phyloP scores from a whole-genome alignment of 371 early-diverging fungal genomes.

The Mortierella sp. region DNA sequence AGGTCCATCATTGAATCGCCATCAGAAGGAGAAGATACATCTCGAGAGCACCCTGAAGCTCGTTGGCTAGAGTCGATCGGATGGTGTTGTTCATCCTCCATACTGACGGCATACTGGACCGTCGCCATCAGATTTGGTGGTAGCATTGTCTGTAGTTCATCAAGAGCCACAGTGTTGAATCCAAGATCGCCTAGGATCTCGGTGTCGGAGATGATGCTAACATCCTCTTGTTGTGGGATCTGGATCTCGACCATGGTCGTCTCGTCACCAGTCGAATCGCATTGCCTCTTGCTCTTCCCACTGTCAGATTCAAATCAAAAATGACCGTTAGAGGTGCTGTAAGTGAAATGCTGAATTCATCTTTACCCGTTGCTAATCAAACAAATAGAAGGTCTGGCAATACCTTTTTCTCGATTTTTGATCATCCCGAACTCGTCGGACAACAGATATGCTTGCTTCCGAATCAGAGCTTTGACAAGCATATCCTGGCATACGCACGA shows the following conservation, averaged over 20 bases:
- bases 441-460: slow-evolving; percentile 40
- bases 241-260: slow-evolving; percentile 38
- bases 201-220: slow-evolving; percentile 44
- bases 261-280: slow-evolving; percentile 20
- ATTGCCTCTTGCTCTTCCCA: slow-evolving; percentile 22
- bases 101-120: slow-evolving; percentile 18
- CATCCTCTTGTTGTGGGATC: slow-evolving; percentile 40
- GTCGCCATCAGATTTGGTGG: slow-evolving; percentile 19
- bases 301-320: background rate
- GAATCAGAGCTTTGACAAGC: slow-evolving; percentile 47
- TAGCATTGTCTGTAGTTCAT: slow-evolving; percentile 25
- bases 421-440: slow-evolving; percentile 28
- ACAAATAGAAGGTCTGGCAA: no score
- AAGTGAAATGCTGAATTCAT: background rate
- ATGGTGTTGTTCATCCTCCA: background rate
- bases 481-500: slow-evolving; percentile 36
- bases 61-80: background rate
- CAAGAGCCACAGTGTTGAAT: slow-evolving; percentile 18
- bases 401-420: slow-evolving; percentile 23
- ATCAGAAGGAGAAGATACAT: background rate
- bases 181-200: slow-evolving; percentile 48
- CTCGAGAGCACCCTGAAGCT: background rate
- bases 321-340: background rate
- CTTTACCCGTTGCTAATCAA: no score
- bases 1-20: background rate